Base-by-base conservation (phyloP, 2,329 filamentous ascomycete species). In the Microdochium bolleyi region DNA sequence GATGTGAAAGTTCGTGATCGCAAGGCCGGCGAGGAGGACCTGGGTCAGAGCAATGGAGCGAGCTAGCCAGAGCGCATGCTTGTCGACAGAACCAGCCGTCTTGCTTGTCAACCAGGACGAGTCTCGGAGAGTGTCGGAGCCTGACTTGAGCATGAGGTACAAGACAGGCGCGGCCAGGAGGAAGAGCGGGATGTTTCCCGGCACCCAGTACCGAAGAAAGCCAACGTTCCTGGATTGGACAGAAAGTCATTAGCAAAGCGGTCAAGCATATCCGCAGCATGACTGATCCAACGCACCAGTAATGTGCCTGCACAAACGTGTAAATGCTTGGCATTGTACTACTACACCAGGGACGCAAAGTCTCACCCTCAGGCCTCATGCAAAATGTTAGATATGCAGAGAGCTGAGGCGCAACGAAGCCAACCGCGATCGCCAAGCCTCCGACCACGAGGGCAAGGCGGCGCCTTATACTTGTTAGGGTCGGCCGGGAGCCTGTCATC, bases 141-240 rank as follows among this genome's bases (percentile, higher is more conserved):
- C 79, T 19, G 91, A 95, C 46, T 68, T 71, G 32, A 82, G 65
- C 56, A 95, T 70, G 9, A 96, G 66, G 34, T 73, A 72, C 50
- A 96, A 73, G 76, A 92, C 87, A 1, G 94, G 94, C 0, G 80
- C 70, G 1, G 92, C 92, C 11, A 99, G 78, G 22, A 92, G 62
- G 69, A 99, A 99, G 1, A 99, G 78, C 0, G 94, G 94, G 10
- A 94, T 64, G 64, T 99, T 96, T 5, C 86, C 83, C 1, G 86
- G 57, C 0, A 85, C 95, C 94, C 94, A 99, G 73, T 99, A 99
- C 54, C 80, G 80, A 51, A 97, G 78, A 59, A 95, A 87, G 0
- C 94, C 94, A 51, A 88, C 84, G 61, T 92, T 85, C 94, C 92
- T 96, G 56, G 30, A 24, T 4, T 22, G 37, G 16, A 11, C 49